These are phyloP conservation scores for Sclerotinia glacialis DNA, from an alignment of 2,329 filamentous ascomycete species.

Conservation along the genomic window DNA sequence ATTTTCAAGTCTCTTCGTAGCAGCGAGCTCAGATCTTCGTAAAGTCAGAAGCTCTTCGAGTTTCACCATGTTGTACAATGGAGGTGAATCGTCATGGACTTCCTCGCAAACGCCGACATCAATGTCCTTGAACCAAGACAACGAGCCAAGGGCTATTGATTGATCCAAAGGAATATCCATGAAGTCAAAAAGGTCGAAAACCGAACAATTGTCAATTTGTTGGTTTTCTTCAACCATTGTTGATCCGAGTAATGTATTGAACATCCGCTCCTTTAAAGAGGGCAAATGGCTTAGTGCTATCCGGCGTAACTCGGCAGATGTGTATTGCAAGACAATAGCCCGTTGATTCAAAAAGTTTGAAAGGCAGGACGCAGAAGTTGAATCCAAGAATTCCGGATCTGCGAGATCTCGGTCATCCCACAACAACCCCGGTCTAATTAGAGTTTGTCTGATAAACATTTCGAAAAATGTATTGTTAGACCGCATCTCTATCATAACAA, in stretches of 20 bases:
- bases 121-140: constrained; percentile 62
- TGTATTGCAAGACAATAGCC: constrained; percentile 78
- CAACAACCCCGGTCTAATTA: constrained; percentile 64
- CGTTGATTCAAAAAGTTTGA: constrained; percentile 73
- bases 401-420: constrained; percentile 70
- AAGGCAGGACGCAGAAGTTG: constrained; percentile 37
- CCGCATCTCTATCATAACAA: constrained; percentile 77
- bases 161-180: constrained; percentile 59
- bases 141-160: constrained; percentile 51
- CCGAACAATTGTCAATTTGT: constrained; percentile 63
- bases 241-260: constrained; percentile 74
- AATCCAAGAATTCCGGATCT: constrained; percentile 65
- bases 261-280: constrained; percentile 65
- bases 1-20: constrained; percentile 48
- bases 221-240: constrained; percentile 65
- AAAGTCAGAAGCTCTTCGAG: constrained; percentile 72
- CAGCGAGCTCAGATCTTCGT: constrained; percentile 60
- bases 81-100: constrained; percentile 54
- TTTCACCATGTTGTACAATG: constrained; percentile 66
- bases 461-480: constrained; percentile 76
- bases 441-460: constrained; percentile 66
- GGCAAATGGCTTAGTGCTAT: constrained; percentile 69
- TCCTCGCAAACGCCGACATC: constrained; percentile 65
- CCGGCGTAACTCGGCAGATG: constrained; percentile 77
- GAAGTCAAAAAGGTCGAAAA: constrained; percentile 95